These are phyloP conservation scores for Haplographium delicatum DNA, from an alignment of 495 filamentous ascomycete species.

Conservation along the genomic window DNA sequence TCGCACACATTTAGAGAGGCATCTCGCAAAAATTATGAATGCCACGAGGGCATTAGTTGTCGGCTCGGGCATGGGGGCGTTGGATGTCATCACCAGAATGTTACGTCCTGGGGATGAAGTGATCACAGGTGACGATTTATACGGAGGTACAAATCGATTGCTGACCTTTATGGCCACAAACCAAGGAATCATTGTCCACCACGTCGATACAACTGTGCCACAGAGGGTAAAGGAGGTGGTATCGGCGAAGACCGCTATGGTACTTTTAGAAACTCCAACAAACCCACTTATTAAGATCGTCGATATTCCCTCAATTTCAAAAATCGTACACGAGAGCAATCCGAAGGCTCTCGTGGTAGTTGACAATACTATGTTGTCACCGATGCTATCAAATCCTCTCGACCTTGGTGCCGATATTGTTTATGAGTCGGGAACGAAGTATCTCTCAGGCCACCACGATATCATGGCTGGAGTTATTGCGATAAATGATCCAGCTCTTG, in stretches of 20 bases:
- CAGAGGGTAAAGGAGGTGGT: constrained; percentile 63
- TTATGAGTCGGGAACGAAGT: constrained; percentile 97
- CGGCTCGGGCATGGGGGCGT: constrained; percentile 91
- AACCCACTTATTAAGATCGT: constrained; percentile 98
- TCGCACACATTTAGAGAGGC: constrained; percentile 90
- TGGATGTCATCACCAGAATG: constrained; percentile 94
- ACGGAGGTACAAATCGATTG: constrained; percentile 91
- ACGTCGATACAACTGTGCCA: constrained; percentile 84
- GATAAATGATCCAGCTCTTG: constrained; percentile 71
- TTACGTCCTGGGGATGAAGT: constrained; percentile 94
- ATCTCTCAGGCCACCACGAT: constrained; percentile 96
- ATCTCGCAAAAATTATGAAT: constrained; percentile 97
- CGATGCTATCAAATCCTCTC: constrained; percentile 84
- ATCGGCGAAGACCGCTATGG: constrained; percentile 82
- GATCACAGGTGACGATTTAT: constrained; percentile 92
- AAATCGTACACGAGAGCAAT: constrained; percentile 70
- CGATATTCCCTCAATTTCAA: constrained; percentile 76
- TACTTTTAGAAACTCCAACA: constrained; percentile 91
- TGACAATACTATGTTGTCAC: constrained; percentile 98
- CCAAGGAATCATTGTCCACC: constrained; percentile 83
- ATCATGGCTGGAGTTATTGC: constrained; percentile 97
- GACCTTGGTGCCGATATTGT: constrained; percentile 93
- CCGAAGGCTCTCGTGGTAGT: constrained; percentile 80
- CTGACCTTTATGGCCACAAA: constrained; percentile 79
- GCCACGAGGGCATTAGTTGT: constrained; percentile 88